Conservation (phyloP, 78 protist genomes). For the Capsaspora owczarzaki region DNA sequence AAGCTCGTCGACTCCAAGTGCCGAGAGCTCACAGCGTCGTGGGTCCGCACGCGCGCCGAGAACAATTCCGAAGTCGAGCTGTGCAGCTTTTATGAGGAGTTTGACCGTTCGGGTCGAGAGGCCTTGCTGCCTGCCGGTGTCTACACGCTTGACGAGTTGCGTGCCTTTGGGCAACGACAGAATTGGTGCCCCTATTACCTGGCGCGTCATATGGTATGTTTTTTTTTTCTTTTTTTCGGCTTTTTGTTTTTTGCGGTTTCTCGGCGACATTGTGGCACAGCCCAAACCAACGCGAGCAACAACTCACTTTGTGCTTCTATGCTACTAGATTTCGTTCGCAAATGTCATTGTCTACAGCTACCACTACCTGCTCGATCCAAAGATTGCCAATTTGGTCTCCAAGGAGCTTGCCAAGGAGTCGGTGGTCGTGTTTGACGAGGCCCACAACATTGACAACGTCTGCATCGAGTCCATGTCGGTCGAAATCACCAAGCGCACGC, state of each 20-base stretch:
- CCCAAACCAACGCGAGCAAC: too few relatives aligned
- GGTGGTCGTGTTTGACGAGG: slow-evolving; percentile 94
- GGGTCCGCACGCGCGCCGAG: slow-evolving; percentile 49
- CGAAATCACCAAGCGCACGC: slow-evolving; percentile 24
- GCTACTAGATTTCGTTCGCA: slow-evolving; percentile 37
- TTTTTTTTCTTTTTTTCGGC: not conserved
- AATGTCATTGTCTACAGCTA: slow-evolving; percentile 88
- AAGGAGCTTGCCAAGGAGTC: slow-evolving; percentile 45
- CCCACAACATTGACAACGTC: slow-evolving; percentile 96
- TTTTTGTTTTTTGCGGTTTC: too few relatives aligned
- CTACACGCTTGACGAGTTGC: slow-evolving; percentile 74
- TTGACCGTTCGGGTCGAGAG: slow-evolving; percentile 1
- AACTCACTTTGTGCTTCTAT: not conserved
- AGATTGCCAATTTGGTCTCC: slow-evolving; percentile 63
- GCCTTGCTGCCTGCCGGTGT: slow-evolving; percentile 57
- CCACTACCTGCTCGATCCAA: slow-evolving; percentile 92
- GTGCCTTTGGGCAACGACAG: slow-evolving; percentile 38
- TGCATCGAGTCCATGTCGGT: slow-evolving; percentile 88
- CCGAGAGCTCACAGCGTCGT: slow-evolving; percentile 55
- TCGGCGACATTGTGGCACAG: too few relatives aligned
- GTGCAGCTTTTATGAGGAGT: slow-evolving; percentile 51
- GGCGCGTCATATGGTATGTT: slow-evolving; percentile 41
- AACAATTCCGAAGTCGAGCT: slow-evolving; percentile 6
- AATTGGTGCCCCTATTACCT: slow-evolving; percentile 90
- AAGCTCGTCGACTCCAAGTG: slow-evolving; percentile 66